Evolutionary conservation across 1,139 yeast species (phyloP).

Genomic region (Meyerozyma elateridarum): DNA sequence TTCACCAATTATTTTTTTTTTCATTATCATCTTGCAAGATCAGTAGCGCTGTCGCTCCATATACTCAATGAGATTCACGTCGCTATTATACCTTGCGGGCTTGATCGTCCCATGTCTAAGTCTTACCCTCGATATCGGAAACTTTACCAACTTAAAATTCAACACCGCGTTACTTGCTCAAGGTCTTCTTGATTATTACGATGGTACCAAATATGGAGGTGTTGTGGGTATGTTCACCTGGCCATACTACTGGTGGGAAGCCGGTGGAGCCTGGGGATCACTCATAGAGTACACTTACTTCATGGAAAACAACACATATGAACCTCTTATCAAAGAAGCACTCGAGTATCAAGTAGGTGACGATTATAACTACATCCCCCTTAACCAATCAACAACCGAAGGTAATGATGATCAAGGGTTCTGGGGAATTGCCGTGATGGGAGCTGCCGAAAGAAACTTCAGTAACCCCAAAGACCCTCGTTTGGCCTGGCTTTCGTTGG

Average conservation of each 20-base stretch:
- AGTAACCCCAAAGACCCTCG: slow-evolving; percentile 47
- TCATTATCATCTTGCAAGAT: too few relatives aligned
- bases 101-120: too few relatives aligned
- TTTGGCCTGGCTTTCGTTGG: slow-evolving; percentile 55
- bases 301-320: slow-evolving; percentile 60
- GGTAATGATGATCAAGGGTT: slow-evolving; percentile 94
- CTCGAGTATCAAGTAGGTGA: slow-evolving; percentile 63
- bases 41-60: too few relatives aligned
- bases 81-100: too few relatives aligned
- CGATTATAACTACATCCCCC: slow-evolving; percentile 66
- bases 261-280: slow-evolving; percentile 85
- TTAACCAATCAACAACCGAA: slow-evolving; percentile 69
- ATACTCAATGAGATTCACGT: too few relatives aligned
- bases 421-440: slow-evolving; percentile 84
- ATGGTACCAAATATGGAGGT: slow-evolving; percentile 62
- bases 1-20: too few relatives aligned
- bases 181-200: slow-evolving; percentile 72
- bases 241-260: slow-evolving; percentile 95
- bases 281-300: slow-evolving; percentile 62
- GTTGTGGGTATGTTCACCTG: slow-evolving; percentile 69
- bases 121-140: slow-evolving; percentile 36
- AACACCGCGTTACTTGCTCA: slow-evolving; percentile 56
- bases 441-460: slow-evolving; percentile 78
- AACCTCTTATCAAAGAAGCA: slow-evolving; percentile 50
- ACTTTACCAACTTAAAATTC: slow-evolving; percentile 30